Percentiles rank a stretch among this genome's conserved stretches.
Evolutionary conservation across 2,329 filamentous ascomycete species (phyloP).

Genomic region (Fusarium dlaminii): DNA sequence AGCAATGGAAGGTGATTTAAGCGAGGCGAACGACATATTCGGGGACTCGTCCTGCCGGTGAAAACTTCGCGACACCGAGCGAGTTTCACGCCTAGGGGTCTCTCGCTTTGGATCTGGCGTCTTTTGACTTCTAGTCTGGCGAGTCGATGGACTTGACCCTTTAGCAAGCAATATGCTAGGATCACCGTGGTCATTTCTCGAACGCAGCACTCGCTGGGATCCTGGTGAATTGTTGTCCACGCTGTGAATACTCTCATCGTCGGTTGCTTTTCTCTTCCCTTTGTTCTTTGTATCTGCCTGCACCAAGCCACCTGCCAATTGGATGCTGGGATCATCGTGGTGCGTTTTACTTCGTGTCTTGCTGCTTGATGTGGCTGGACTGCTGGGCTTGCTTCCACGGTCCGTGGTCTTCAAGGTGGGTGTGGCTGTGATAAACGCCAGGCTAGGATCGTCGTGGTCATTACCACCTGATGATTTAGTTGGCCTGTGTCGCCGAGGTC

Average conservation of each 20-base stretch:
- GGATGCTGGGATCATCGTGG: constrained; percentile 37
- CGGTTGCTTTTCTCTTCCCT: constrained; percentile 25
- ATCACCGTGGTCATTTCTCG: constrained; percentile 36
- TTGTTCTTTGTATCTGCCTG: constrained; percentile 34
- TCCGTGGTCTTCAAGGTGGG: constrained; percentile 16
- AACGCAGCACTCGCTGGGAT: constrained; percentile 43
- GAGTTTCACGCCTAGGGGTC: constrained; percentile 38
- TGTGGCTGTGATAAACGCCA: constrained; percentile 41
- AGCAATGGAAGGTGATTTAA: constrained; percentile 44
- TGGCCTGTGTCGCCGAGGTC: constrained; percentile 42
- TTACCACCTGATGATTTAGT: constrained; percentile 36
- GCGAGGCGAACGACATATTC: constrained; percentile 29
- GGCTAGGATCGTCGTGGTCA: constrained; percentile 44
- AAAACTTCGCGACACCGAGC: constrained; percentile 34
- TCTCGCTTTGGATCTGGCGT: constrained; percentile 37
- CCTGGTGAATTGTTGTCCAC: constrained; percentile 33
- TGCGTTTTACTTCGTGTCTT: constrained; percentile 43
- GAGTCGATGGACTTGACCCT: constrained; percentile 33
- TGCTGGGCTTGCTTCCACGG: constrained; percentile 24
- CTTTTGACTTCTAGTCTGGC: constrained; percentile 33
- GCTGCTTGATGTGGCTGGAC: constrained; percentile 35
- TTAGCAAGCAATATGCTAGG: constrained; percentile 42
- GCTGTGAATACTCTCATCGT: constrained; percentile 23
- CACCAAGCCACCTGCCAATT: constrained; percentile 31
- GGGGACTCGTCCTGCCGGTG: constrained; percentile 34